Percentiles rank a stretch among this genome's conserved stretches.
These are phyloP conservation scores for Lyophyllum decastes DNA, from an alignment of 768 basidiomycete species.

Conservation along the genomic window DNA sequence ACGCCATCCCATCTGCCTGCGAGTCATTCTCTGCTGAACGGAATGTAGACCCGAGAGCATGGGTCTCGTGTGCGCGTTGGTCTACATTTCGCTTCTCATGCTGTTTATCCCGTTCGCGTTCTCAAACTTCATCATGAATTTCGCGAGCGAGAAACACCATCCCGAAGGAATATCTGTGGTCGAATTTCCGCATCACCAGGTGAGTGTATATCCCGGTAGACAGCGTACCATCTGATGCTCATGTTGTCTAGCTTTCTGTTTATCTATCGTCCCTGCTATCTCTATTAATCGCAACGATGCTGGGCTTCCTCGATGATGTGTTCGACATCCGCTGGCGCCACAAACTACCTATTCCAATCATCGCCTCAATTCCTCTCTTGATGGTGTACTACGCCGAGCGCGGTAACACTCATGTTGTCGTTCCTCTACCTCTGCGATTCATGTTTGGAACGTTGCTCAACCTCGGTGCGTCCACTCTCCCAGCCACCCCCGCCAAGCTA, in stretches of 20 bases:
- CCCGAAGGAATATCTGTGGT: conserved; percentile 65
- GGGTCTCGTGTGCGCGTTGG: conserved; percentile 86
- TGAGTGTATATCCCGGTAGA: conserved; percentile 28
- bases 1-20: background rate
- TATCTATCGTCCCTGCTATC: conserved; percentile 95
- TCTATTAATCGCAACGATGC: conserved; percentile 86
- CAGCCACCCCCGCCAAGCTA: background rate
- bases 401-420: conserved; percentile 91
- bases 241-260: conserved; percentile 66
- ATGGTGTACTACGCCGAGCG: conserved; percentile 96
- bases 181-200: conserved; percentile 81
- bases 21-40: background rate
- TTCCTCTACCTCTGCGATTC: conserved; percentile 79
- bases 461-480: conserved; percentile 59
- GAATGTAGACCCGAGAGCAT: conserved; percentile 85
- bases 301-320: conserved; percentile 96
- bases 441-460: conserved; percentile 82
- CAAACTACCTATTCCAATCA: conserved; percentile 95
- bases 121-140: conserved; percentile 63
- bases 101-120: conserved; percentile 97
- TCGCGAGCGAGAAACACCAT: conserved; percentile 40
- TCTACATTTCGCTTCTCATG: conserved; percentile 86
- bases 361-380: conserved; percentile 91
- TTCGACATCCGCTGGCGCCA: conserved; percentile 99
- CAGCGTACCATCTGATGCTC: background rate